Evolutionary conservation across 1,284 basidiomycete genomes (phyloP), one percentile per base, ranked within the genome.

Genomic region (Puccinia triticina): DNA sequence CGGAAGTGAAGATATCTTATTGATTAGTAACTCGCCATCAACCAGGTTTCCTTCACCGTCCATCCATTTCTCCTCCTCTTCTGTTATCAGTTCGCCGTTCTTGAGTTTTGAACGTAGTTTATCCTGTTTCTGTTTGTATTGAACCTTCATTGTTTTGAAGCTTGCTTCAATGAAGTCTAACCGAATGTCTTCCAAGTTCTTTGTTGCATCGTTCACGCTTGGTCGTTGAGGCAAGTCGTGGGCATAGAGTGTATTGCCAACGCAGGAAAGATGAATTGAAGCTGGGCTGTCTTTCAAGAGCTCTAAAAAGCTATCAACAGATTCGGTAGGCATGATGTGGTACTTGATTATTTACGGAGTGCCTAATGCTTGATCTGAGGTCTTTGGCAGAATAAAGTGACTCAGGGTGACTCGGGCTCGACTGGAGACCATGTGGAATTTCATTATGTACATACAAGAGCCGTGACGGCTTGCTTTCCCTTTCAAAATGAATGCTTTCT

Each of bases 41-140:
- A 69, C 67, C 14, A 69, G 67, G n/a, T 69, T 69, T 7, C 67
- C 67, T 37, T 69, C 34, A 37, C 67, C 67, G 48, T 69, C 40
- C 34, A 69, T 37, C 67, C 67, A 69, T 46, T 69, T 26, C 34
- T 69, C 67, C 23, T 69, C 67, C 40, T 69, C 12, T 26, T 8
- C 10, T 1, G 40, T 69, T 26, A 69, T 37, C 26, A 8, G 18
- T 46, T 46, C 18, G 29, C 67, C 40, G 32, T 48, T 37, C 7
- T 43, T 46, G 18, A 69, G 34, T 10, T 69, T 37, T 26, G 46
- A 43, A 21, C 7, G 7, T 5, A 69, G 40, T 46, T 46, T 43
- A 46, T 69, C 46, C 5, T 46, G 37, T 46, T 37, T 46, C 40
- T 46, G 12, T 69, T 48, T 69, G 37, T 46, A 46, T 43, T 43